Percentiles rank a stretch among this genome's conserved stretches.
Evolutionary conservation across 352 stramenopile species (phyloP).

Genomic region (Globisporangium acanthophoron): DNA sequence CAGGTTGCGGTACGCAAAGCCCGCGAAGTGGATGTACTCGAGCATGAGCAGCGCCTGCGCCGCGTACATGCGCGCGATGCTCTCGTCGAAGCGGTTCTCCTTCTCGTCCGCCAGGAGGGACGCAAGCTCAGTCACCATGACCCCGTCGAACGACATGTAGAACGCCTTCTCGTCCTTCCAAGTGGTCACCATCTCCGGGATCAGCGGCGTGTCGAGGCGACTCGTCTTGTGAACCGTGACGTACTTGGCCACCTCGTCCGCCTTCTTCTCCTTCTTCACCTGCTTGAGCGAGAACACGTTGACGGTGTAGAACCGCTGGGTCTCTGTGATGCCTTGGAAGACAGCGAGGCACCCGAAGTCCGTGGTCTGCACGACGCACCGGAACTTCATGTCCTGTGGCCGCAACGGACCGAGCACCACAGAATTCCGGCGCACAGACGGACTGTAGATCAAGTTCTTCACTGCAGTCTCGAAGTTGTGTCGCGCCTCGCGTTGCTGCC

Average conservation of each 20-base stretch:
- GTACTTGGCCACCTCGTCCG: slow-evolving; percentile 67
- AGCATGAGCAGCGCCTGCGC: slow-evolving; percentile 77
- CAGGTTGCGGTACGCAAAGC: slow-evolving; percentile 79
- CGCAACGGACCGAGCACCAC: slow-evolving; percentile 37
- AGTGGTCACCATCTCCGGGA: slow-evolving; percentile 66
- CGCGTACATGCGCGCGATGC: slow-evolving; percentile 47
- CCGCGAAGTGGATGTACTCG: slow-evolving; percentile 77
- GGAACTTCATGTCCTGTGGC: slow-evolving; percentile 62
- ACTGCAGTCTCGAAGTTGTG: slow-evolving; percentile 83
- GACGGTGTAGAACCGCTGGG: slow-evolving; percentile 65
- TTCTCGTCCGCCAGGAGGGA: slow-evolving; percentile 58
- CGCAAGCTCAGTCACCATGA: slow-evolving; percentile 64
- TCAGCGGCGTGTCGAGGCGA: slow-evolving; percentile 56
- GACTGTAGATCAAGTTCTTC: slow-evolving; percentile 78
- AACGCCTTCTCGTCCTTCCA: slow-evolving; percentile 78
- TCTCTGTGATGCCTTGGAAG: slow-evolving; percentile 60
- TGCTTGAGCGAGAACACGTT: slow-evolving; percentile 76
- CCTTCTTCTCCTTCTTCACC: slow-evolving; percentile 59
- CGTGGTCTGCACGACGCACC: slow-evolving; percentile 64
- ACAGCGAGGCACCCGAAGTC: slow-evolving; percentile 70
- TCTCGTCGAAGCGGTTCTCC: slow-evolving; percentile 46
- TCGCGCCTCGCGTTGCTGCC: slow-evolving; percentile 48
- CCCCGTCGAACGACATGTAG: slow-evolving; percentile 73
- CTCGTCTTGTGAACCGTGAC: slow-evolving; percentile 64
- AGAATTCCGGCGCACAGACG: slow-evolving; percentile 43